Conservation (phyloP, 169 alveolate genomes). For the Babesia bigemina region DNA sequence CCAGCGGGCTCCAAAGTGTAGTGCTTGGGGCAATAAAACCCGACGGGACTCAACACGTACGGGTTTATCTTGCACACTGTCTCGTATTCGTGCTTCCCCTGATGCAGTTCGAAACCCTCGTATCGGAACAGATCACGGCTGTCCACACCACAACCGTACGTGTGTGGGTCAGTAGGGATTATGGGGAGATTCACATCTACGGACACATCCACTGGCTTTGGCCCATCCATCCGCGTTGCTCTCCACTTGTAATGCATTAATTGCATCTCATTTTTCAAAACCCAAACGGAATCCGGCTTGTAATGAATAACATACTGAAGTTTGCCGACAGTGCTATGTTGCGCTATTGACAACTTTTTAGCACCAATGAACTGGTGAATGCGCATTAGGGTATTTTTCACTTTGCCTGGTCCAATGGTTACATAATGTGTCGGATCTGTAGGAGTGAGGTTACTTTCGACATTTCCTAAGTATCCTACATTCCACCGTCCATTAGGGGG, state of each 20-base stretch:
- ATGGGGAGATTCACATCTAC: background rate
- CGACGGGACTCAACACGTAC: constrained; percentile 34
- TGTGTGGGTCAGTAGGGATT: constrained; percentile 67
- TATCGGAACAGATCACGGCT: constrained; percentile 23
- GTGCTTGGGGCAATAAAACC: constrained; percentile 64
- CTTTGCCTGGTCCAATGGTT: background rate
- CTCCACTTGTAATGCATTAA: constrained; percentile 21
- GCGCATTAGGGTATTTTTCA: background rate
- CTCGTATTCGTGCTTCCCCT: background rate
- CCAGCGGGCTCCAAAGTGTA: constrained; percentile 43
- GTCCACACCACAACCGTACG: constrained; percentile 62
- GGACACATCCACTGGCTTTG: background rate
- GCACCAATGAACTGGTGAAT: constrained; percentile 1
- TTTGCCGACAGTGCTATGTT: background rate
- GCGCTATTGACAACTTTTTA: background rate
- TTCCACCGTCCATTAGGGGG: background rate
- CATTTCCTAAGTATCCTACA: background rate
- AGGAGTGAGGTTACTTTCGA: background rate
- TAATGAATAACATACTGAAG: background rate
- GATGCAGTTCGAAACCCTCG: background rate
- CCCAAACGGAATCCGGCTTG: constrained; percentile 34
- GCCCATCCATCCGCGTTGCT: background rate
- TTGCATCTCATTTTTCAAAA: background rate
- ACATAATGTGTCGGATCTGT: background rate
- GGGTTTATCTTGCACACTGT: constrained; percentile 43